Evolutionary conservation across 75 land plant genomes (phyloP).

Genomic region (Cryptomeria japonica): DNA sequence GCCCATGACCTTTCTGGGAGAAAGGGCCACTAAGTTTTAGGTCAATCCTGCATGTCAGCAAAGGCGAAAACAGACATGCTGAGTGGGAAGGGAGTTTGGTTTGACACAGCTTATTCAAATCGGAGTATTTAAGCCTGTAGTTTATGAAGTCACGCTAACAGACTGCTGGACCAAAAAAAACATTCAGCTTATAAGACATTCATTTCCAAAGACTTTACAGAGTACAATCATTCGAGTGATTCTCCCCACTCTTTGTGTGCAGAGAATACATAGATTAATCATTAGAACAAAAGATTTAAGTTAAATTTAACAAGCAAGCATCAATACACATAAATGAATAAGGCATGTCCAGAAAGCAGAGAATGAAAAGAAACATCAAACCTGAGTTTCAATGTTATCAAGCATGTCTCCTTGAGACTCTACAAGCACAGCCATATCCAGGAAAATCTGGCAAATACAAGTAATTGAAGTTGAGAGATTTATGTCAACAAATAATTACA

Average conservation of each 20-base stretch:
- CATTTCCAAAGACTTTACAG: neutral
- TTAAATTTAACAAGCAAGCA: neutral
- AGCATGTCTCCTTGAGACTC: conserved; percentile 92
- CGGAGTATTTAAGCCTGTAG: neutral
- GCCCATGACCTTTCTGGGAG: too few species aligned
- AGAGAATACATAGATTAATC: neutral
- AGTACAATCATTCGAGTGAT: neutral
- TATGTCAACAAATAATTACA: neutral
- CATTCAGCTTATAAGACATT: neutral
- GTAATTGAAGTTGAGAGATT: neutral
- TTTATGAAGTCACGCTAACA: neutral
- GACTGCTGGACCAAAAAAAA: neutral
- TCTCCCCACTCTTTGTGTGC: neutral
- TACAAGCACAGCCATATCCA: conserved; percentile 92
- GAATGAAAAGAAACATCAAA: conserved; percentile 20
- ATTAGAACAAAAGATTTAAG: neutral
- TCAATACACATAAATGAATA: neutral
- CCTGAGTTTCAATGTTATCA: conserved; percentile 94
- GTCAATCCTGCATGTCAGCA: neutral
- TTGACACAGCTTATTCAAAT: neutral
- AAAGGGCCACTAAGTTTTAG: neutral
- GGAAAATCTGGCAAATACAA: conserved; percentile 56
- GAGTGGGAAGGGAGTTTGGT: neutral
- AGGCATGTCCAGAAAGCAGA: neutral
- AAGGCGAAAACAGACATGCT: neutral